phyloP scores from a whole-genome alignment of 73 alveolate genomes.

The Paramecium biaurelia region DNA sequence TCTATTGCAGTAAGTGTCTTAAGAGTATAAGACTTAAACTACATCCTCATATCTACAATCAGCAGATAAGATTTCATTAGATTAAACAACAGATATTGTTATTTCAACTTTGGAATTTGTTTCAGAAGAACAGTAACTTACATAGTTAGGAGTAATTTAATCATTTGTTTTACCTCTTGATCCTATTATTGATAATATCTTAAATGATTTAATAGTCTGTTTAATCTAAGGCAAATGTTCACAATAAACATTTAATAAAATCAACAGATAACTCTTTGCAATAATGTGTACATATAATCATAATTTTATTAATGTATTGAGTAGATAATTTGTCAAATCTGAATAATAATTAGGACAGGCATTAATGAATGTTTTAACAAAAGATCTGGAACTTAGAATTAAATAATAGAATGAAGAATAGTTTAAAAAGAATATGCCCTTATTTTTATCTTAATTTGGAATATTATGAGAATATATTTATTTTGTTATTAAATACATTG shows the following conservation, averaged over 20 bases:
- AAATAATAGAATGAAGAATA: background rate
- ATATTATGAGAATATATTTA: background rate
- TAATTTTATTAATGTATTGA: background rate
- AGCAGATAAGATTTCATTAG: background rate
- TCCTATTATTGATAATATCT: background rate
- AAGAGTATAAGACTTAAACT: background rate
- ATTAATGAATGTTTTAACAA: background rate
- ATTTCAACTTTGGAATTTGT: background rate
- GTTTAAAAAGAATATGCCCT: slow-evolving; percentile 1
- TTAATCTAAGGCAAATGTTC: slow-evolving; percentile 33
- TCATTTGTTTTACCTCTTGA: slow-evolving; percentile 16
- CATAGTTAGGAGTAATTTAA: background rate
- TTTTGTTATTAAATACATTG: background rate
- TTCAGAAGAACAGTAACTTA: background rate
- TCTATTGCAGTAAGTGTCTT: background rate
- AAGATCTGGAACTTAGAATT: background rate
- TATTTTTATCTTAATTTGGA: background rate
- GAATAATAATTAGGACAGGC: background rate
- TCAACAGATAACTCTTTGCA: background rate
- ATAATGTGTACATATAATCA: slow-evolving; percentile 16
- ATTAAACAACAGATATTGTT: background rate
- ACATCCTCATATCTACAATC: background rate
- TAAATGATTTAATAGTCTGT: background rate
- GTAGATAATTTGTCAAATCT: background rate
- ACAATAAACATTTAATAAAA: background rate